These are phyloP conservation scores for Adenanthera pavonina DNA, from an alignment of 306 rosid genomes.

Conservation along the genomic window DNA sequence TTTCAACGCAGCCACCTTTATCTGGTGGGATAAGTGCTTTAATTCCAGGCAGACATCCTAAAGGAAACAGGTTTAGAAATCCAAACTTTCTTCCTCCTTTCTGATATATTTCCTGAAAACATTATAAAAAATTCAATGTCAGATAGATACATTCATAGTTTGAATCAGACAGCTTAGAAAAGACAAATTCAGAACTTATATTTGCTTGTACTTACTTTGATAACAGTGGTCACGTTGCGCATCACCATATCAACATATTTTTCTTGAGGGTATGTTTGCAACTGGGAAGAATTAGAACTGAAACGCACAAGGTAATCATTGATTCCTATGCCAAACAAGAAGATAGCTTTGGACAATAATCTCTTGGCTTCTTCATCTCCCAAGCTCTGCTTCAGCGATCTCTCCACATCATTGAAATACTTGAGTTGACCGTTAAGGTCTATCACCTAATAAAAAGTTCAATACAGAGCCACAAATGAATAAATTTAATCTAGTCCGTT, in stretches of 20 bases:
- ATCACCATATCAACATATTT: conserved; percentile 42
- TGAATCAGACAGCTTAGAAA: neutral
- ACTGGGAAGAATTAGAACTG: conserved; percentile 7
- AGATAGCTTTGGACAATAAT: conserved; percentile 41
- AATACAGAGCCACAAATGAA: neutral
- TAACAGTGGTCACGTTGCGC: conserved; percentile 39
- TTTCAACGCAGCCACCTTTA: conserved; percentile 31
- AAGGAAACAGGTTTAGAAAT: conserved; percentile 34
- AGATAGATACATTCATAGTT: neutral
- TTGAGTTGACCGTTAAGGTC: conserved; percentile 38
- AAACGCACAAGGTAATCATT: conserved; percentile 39
- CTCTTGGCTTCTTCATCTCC: conserved; percentile 35
- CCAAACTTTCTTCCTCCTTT: conserved; percentile 58
- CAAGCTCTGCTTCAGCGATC: conserved; percentile 5
- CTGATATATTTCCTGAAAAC: conserved; percentile 43
- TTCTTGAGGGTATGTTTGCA: neutral
- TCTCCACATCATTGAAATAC: conserved; percentile 34
- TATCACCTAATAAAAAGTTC: conserved; percentile 37
- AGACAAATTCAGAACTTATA: neutral
- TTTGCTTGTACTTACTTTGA: conserved; percentile 35
- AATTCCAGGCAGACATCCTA: conserved; percentile 33
- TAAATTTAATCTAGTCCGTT: too few species aligned
- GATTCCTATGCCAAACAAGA: conserved; percentile 42
- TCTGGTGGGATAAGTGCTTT: conserved; percentile 12
- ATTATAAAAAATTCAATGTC: neutral